Evolutionary conservation across 1,139 yeast species (phyloP).

Genomic region (Blastobotrys apis): DNA sequence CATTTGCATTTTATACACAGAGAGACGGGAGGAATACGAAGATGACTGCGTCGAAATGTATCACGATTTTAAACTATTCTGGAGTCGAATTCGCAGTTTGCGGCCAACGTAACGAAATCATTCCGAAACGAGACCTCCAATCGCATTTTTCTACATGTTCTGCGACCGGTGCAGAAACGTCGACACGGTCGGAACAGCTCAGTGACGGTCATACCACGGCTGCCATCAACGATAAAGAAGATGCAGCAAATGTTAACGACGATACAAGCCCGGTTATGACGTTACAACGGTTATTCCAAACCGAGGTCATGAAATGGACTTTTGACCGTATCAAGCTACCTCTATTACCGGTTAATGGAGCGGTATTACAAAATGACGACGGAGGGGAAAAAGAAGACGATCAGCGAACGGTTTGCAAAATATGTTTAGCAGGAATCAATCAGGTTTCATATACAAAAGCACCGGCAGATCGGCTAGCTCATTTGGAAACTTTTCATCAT

Average conservation of each 20-base stretch:
- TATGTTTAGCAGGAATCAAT: constrained; percentile 8
- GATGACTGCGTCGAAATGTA: not conserved
- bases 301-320: constrained; percentile 5
- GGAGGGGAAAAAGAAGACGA: not conserved
- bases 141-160: constrained; percentile 1
- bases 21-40: too few relatives aligned
- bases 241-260: constrained; percentile 5
- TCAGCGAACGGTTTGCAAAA: constrained; percentile 9
- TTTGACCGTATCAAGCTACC: not conserved
- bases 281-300: constrained; percentile 11
- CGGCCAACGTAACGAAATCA: not conserved
- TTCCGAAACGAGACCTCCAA: constrained; percentile 5
- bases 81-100: constrained; percentile 11
- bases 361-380: not conserved
- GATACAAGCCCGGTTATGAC: constrained; percentile 12
- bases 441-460: constrained; percentile 8
- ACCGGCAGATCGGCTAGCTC: constrained; percentile 9
- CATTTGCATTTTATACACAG: too few relatives aligned
- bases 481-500: constrained; percentile 9
- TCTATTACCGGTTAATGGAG: not conserved
- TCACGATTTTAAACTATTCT: constrained; percentile 4
- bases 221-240: not conserved
- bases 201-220: not conserved
- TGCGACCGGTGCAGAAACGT: not conserved
- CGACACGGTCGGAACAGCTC: not conserved